Base-by-base conservation (phyloP, 2,329 filamentous ascomycete genomes). In the Annulohypoxylon truncatum region DNA sequence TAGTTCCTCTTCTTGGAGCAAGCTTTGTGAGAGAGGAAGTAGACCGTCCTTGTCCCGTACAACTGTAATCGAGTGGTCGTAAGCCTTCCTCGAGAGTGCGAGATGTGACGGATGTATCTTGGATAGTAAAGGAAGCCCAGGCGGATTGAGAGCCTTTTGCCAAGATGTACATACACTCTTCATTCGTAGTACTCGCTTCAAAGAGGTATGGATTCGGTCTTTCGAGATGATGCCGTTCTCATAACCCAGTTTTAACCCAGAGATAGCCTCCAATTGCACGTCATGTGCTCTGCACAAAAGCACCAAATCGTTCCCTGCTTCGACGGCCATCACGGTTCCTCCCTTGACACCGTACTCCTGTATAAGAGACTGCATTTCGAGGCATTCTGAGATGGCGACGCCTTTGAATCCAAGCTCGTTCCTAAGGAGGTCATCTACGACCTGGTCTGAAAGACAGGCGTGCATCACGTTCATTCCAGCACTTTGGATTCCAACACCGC, bases 291-390 rank as follows among this genome's bases (percentile, higher is more conserved):
- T 90, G 74, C 94, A 98, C 1, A 97, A 86, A 4, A 97, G 86
- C 4, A 97, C 89, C 56, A 98, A 83, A 77, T 99, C 96, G 76
- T 96, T 98, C 12, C 96, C 96, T 29, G 96, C 95, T 77, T 97
- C 96, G 53, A 97, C 92, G 2, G 96, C 96, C 94, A 97, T 97
- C 72, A 98, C 93, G 0, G 95, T 97, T 10, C 96, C 96, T 40
- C 96, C 95, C 71, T 95, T 94, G 15, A 99, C 94, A n/a, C 95
- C 95, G 52, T 98, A 96, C 73, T 97, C 96, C 75, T 97, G 93
- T 69, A 93, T 96, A 7, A 98, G 85, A 0, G 94, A 94, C 75
- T 97, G 94, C 95, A 98, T 98, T 77, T 97, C 95, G 6, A 98
- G 82, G 71, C 95, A 98, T 76, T 98, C 95, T 0, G 94, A 97